These are phyloP conservation scores for Termitomyces sp. DNA, from an alignment of 768 basidiomycete species.

Conservation along the genomic window DNA sequence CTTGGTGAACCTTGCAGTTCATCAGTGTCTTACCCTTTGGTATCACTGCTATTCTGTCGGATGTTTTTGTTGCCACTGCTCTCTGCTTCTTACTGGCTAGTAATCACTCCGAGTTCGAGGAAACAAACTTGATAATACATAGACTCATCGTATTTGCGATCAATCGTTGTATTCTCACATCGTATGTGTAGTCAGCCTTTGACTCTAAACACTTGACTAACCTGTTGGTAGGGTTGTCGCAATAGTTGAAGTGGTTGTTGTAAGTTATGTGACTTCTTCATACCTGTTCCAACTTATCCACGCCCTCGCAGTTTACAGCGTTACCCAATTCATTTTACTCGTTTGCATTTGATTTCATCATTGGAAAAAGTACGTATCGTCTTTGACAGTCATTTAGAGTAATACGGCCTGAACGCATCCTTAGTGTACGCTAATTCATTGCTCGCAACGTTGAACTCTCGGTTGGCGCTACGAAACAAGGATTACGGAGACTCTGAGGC, in stretches of 20 bases:
- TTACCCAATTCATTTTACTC: constrained; percentile 43
- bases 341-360: constrained; percentile 48
- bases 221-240: constrained; percentile 32
- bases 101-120: constrained; percentile 36
- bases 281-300: not conserved
- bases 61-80: constrained; percentile 40
- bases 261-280: constrained; percentile 14
- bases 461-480: constrained; percentile 28
- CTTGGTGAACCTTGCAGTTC: constrained; percentile 21
- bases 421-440: constrained; percentile 47
- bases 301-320: constrained; percentile 30
- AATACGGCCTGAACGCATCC: not conserved
- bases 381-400: not conserved
- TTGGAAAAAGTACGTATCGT: constrained; percentile 39
- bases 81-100: constrained; percentile 40
- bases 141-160: constrained; percentile 45
- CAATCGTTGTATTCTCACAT: constrained; percentile 50
- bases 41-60: constrained; percentile 41
- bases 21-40: constrained; percentile 42
- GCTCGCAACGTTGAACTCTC: constrained; percentile 42
- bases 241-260: constrained; percentile 34
- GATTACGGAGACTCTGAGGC: constrained; percentile 17
- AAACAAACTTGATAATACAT: constrained; percentile 43
- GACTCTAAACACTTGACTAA: constrained; percentile 1
- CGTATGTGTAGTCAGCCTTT: constrained; percentile 29